Percentiles rank a stretch among this genome's conserved stretches.
phyloP scores from a whole-genome alignment of 805 yeast genomes.

The Suhomyces emberorum region DNA sequence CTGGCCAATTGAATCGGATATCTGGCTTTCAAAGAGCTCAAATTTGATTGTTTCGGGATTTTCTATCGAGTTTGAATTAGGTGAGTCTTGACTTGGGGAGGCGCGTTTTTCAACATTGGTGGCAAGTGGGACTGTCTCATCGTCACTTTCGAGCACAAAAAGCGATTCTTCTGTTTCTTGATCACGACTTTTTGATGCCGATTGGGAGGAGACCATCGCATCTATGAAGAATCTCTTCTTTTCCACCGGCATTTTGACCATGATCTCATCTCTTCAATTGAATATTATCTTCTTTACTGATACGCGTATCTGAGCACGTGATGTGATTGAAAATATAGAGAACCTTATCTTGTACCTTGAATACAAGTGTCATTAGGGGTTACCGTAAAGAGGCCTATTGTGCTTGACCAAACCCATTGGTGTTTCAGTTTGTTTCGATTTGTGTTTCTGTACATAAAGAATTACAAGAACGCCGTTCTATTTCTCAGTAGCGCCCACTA shows the following conservation, averaged over 20 bases:
- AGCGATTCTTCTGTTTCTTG: not conserved
- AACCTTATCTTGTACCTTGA: too few relatives aligned
- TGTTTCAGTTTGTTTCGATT: too few relatives aligned
- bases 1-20: slow-evolving; percentile 13
- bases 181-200: not conserved
- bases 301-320: not conserved
- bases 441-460: too few relatives aligned
- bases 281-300: too few relatives aligned
- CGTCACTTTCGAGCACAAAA: slow-evolving; percentile 5
- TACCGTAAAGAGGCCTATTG: too few relatives aligned
- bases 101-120: not conserved
- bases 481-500: too few relatives aligned
- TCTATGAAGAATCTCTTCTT: slow-evolving; percentile 2
- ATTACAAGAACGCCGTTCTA: too few relatives aligned
- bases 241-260: slow-evolving; percentile 3
- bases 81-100: not conserved
- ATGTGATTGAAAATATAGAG: not conserved
- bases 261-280: too few relatives aligned
- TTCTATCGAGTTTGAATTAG: not conserved
- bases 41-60: not conserved
- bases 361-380: too few relatives aligned
- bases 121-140: not conserved
- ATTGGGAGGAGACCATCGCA: not conserved
- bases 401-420: too few relatives aligned
- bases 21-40: slow-evolving; percentile 13